Base-by-base conservation (phyloP, 345 rosid species). In the Raphanus raphanistrum region DNA sequence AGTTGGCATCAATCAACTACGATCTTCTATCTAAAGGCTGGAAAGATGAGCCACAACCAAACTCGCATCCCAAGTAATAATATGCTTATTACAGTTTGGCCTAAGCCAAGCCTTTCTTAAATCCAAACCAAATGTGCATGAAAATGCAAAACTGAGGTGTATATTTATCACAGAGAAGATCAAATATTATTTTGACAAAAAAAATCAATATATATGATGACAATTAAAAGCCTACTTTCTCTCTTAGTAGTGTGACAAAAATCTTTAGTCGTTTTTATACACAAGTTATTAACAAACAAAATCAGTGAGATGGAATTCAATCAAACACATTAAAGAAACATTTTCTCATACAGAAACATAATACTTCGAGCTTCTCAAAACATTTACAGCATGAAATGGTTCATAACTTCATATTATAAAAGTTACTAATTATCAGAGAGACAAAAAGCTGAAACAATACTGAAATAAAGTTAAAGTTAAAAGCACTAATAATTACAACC, bases 1-100 rank as follows among this genome's bases (percentile, higher is more conserved):
- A 93, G 89, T 91, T 93, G 29, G 99, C 98, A 66, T 96, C 97
- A 10, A 96, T 96, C 86, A 96, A 96, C 89, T 93, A 91, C 26
- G 98, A 96, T 84, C 90, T 96, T 82, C 90, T 96, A 63, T 91
- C 99, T 1, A 93, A 93, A 85, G 99, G 98, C 67, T 93, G 84
- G 90, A 96, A 91, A 87, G 99, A 96, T 35, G 95, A 90, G 54
- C 87, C 82, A 45, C 85, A 86, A 1, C 67, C 80, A 63, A 86
- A 88, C 68, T 79, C 88, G 28, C 83, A 78, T 68, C 67, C 81
- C 69, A 90, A 86, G 77, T 74, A 77, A 29, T 13, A 13, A 29
- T 21, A 21, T 61, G 33, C 21, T 60, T 29, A 6, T n/a, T 61
- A 29, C 9, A 31, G 6, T 62, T 62, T n/a, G 41, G 41, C 25